These are phyloP conservation scores for Chernovozyma aurita DNA, from an alignment of 1,139 yeast genomes.

Conservation along the genomic window DNA sequence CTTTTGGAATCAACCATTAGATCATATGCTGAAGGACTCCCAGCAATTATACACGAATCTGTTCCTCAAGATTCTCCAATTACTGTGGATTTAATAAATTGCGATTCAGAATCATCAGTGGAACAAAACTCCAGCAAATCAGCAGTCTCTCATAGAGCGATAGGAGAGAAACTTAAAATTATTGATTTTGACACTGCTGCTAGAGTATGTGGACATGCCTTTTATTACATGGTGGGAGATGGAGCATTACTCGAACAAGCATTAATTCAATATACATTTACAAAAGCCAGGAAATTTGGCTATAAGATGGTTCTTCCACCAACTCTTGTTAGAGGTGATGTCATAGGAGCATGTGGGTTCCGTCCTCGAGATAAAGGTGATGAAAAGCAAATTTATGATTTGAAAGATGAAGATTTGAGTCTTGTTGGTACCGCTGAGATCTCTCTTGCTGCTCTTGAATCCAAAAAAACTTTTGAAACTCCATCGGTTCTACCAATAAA, in stretches of 20 bases:
- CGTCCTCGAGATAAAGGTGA: slow-evolving; percentile 87
- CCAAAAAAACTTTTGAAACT: slow-evolving; percentile 21
- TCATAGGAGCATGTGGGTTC: slow-evolving; percentile 89
- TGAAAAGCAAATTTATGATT: slow-evolving; percentile 78
- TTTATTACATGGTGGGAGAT: slow-evolving; percentile 82
- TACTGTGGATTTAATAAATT: slow-evolving; percentile 49
- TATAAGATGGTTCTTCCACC: slow-evolving; percentile 80
- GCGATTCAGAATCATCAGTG: slow-evolving; percentile 23
- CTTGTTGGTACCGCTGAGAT: slow-evolving; percentile 96
- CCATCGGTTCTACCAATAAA: slow-evolving; percentile 43
- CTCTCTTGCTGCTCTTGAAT: slow-evolving; percentile 73
- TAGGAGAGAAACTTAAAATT: slow-evolving; percentile 58
- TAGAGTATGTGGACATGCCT: slow-evolving; percentile 75
- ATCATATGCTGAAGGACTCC: slow-evolving; percentile 50
- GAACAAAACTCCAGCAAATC: slow-evolving; percentile 15
- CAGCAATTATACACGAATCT: slow-evolving; percentile 57
- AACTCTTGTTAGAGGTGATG: slow-evolving; percentile 71
- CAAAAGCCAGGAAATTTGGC: slow-evolving; percentile 61
- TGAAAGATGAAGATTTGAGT: slow-evolving; percentile 52
- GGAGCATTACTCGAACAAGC: slow-evolving; percentile 93
- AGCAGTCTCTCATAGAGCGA: slow-evolving; percentile 46
- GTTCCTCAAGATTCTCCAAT: slow-evolving; percentile 44
- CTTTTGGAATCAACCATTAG: slow-evolving; percentile 26
- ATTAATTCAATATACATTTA: slow-evolving; percentile 70
- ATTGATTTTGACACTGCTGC: slow-evolving; percentile 74